Evolutionary conservation across 2,329 filamentous ascomycete genomes (phyloP), one percentile per base, ranked within the genome.

Genomic region (Lasiodiplodia gonubiensis): DNA sequence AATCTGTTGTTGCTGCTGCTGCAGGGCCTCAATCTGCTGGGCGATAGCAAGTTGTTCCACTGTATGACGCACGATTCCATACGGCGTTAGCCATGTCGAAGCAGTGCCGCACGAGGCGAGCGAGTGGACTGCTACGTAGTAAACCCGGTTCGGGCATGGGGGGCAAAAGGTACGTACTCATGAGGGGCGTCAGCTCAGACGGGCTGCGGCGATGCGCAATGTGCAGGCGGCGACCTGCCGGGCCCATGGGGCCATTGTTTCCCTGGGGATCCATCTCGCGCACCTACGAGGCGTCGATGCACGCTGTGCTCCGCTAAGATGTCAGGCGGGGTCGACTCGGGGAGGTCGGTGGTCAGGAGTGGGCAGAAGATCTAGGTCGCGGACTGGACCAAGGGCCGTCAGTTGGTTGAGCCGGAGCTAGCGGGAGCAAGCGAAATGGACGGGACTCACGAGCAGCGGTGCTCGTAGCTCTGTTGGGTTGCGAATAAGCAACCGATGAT

Each of bases 21-120:
- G 94, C 76, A 98, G 86, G 78, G 96, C 87, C 82, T 98, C 94
- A 77, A 98, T 97, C 83, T 98, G 94, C 84, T 97, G 94, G 83
- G 97, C 94, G 79, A 98, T 94, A 78, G 93, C 93, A 78, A 97
- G 88, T 87, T 97, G 94, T 85, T 97, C 94, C 92, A 97, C 94
- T 97, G 74, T 33, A 33, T 14, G 21, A 16, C 59, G 70, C 18
- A 21, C 7, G 35, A 49, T 25, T 35, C 21, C 25, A 33, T 51
- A 49, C 68, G 73, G 76, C 70, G 78, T 75, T 71, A 72, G 61
- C 33, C 67, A 68, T n/a, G 18, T 25, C 46, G 35, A 30, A 12
- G 14, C 5, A 37, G 37, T 10, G 37, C 10, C n/a, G 64, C 65
- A 33, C 49, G 14, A 39, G 48, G 11, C 12, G 27, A 23, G 39